A percentile compares a stretch with the other conserved stretches of the same genome.
Evolutionary conservation across 257 asterid species (phyloP).

Genomic region (Ophiorrhiza pumila): DNA sequence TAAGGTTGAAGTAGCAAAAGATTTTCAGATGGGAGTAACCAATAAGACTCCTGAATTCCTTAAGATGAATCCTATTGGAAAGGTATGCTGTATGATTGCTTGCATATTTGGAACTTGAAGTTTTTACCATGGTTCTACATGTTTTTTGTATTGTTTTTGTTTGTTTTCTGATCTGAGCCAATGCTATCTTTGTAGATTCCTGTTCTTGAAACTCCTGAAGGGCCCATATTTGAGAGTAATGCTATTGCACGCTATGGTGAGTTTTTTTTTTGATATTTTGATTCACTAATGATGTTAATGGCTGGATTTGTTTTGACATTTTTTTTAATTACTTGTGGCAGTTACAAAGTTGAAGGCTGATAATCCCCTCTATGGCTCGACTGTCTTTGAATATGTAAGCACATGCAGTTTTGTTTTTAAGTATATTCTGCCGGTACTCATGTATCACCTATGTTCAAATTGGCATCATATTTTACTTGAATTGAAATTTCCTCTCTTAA

Average conservation of each 20-base stretch:
- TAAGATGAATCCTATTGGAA: slow-evolving; percentile 90
- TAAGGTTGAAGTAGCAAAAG: slow-evolving; percentile 48
- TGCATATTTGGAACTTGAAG: not conserved
- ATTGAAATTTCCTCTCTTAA: not conserved
- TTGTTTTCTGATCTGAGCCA: not conserved
- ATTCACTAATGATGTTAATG: not conserved
- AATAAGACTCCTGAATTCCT: slow-evolving; percentile 76
- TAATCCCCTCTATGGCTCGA: slow-evolving; percentile 57
- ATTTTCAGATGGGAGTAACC: slow-evolving; percentile 69
- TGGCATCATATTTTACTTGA: not conserved
- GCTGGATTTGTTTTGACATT: slow-evolving; percentile 4
- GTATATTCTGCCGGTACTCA: too few species aligned
- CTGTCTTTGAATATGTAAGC: slow-evolving; percentile 71
- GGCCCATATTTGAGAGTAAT: slow-evolving; percentile 82
- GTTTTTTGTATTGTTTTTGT: not conserved
- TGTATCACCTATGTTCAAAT: not conserved
- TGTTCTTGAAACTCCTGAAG: slow-evolving; percentile 91
- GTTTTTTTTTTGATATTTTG: not conserved
- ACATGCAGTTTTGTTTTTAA: not conserved
- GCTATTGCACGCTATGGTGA: slow-evolving; percentile 95
- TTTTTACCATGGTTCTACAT: not conserved
- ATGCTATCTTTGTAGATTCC: slow-evolving; percentile 51
- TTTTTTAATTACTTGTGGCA: slow-evolving; percentile 24
- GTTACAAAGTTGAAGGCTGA: slow-evolving; percentile 55
- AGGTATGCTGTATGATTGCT: slow-evolving; percentile 31